A percentile compares a stretch with the other conserved stretches of the same genome.
phyloP scores from a whole-genome alignment of 148 eudicot genomes.

The Heliamphora exappendiculata region DNA sequence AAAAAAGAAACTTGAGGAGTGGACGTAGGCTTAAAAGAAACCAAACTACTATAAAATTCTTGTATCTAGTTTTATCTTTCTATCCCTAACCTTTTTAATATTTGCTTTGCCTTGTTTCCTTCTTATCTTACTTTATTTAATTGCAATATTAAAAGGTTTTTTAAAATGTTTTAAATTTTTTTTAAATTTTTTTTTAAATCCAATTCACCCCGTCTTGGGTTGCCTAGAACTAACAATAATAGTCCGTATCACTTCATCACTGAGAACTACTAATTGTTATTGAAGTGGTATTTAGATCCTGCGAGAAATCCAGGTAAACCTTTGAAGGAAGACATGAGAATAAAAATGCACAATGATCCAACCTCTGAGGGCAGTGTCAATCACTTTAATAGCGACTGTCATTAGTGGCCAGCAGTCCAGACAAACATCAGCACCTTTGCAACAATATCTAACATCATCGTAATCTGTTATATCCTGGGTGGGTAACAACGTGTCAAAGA shows the following conservation, averaged over 20 bases:
- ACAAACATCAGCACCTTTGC: constrained; percentile 92
- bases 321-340: not conserved
- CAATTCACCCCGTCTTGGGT: too few species aligned
- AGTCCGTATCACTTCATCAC: not conserved
- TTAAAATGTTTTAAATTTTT: too few species aligned
- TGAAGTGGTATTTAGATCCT: not conserved
- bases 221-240: too few species aligned
- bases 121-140: too few species aligned
- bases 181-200: too few species aligned
- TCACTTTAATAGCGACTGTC: constrained; percentile 90
- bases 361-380: constrained; percentile 94
- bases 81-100: too few species aligned
- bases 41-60: too few species aligned
- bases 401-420: constrained; percentile 91
- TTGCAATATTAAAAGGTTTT: too few species aligned
- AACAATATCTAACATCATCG: constrained; percentile 91
- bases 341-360: constrained; percentile 7
- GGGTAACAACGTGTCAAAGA: constrained; percentile 11
- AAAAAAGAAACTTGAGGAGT: too few species aligned
- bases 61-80: too few species aligned
- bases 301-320: constrained; percentile 1
- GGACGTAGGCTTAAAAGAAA: too few species aligned
- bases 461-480: constrained; percentile 89
- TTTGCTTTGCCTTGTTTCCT: too few species aligned
- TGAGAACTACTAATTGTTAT: not conserved